phyloP scores from a whole-genome alignment of 2,329 filamentous ascomycete species.

The Arachnopeziza araneosa region DNA sequence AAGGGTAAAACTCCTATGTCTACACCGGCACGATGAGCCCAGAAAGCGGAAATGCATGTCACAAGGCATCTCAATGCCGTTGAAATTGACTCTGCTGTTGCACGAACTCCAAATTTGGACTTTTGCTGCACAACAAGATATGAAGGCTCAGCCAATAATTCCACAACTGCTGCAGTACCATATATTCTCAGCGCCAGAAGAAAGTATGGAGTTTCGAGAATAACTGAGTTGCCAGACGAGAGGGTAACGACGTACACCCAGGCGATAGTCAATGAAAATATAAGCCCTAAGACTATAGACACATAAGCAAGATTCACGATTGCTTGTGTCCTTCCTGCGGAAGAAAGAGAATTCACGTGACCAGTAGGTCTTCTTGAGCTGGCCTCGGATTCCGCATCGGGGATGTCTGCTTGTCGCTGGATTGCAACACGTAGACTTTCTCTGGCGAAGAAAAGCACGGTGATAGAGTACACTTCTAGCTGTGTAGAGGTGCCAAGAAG shows the following conservation, averaged over 20 bases:
- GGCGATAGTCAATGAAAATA: constrained; percentile 59
- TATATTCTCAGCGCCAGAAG: constrained; percentile 48
- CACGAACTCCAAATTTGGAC: constrained; percentile 73
- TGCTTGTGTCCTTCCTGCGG: constrained; percentile 54
- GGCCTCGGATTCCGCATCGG: constrained; percentile 17
- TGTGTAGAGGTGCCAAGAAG: constrained; percentile 83
- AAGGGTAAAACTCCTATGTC: constrained; percentile 79
- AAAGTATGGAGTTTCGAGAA: constrained; percentile 58
- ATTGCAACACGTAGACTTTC: constrained; percentile 89
- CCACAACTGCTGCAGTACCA: constrained; percentile 55
- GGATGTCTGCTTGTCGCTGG: constrained; percentile 61
- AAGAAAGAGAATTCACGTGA: constrained; percentile 23
- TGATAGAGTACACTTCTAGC: constrained; percentile 87
- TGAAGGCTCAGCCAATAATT: constrained; percentile 79
- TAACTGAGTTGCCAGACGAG: constrained; percentile 40
- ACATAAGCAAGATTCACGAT: constrained; percentile 87
- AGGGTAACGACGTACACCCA: constrained; percentile 59
- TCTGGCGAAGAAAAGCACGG: constrained; percentile 88
- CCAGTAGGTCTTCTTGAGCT: constrained; percentile 16
- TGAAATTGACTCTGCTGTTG: constrained; percentile 75
- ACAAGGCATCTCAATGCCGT: constrained; percentile 71
- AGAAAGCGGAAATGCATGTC: constrained; percentile 67
- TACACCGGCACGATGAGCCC: constrained; percentile 45
- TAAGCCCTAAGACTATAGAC: constrained; percentile 61
- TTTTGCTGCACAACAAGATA: constrained; percentile 84